Percentiles rank a stretch among this genome's conserved stretches.
Conservation (phyloP, 2,329 filamentous ascomycete genomes). For the Clonostachys byssicola region DNA sequence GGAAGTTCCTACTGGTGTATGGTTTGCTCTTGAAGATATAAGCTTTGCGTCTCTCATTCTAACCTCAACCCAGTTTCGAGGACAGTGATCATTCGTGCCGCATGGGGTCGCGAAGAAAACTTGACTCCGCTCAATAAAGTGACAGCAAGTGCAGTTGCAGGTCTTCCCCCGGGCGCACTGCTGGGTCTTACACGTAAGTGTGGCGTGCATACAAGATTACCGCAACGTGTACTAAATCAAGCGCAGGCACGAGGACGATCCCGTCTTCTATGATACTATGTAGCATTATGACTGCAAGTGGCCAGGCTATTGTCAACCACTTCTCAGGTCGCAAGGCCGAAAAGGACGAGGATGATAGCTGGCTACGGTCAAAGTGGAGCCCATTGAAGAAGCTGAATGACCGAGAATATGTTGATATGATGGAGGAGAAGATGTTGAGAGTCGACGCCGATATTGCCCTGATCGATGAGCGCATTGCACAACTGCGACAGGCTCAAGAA, state of each 20-base stretch:
- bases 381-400: constrained; percentile 68
- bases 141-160: constrained; percentile 66
- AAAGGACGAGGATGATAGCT: constrained; percentile 36
- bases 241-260: background rate
- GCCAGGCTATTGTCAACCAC: constrained; percentile 29
- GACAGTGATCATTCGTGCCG: constrained; percentile 35
- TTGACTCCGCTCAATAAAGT: constrained; percentile 55
- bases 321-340: constrained; percentile 15
- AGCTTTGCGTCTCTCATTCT: background rate
- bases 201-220: background rate
- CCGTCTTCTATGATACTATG: constrained; percentile 35
- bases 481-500: constrained; percentile 12
- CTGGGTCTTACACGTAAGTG: background rate
- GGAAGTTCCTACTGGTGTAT: constrained; percentile 74
- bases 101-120: constrained; percentile 43
- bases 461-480: constrained; percentile 68
- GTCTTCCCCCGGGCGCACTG: constrained; percentile 27
- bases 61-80: constrained; percentile 37
- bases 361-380: constrained; percentile 61
- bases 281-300: constrained; percentile 32
- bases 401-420: constrained; percentile 66
- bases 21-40: constrained; percentile 13
- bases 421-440: constrained; percentile 66
- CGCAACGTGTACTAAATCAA: too few species aligned
- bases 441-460: constrained; percentile 75